A percentile compares a stretch with the other conserved stretches of the same genome.
Conservation (phyloP, 2,329 filamentous ascomycete species). For the Stemphylium lycopersici region DNA sequence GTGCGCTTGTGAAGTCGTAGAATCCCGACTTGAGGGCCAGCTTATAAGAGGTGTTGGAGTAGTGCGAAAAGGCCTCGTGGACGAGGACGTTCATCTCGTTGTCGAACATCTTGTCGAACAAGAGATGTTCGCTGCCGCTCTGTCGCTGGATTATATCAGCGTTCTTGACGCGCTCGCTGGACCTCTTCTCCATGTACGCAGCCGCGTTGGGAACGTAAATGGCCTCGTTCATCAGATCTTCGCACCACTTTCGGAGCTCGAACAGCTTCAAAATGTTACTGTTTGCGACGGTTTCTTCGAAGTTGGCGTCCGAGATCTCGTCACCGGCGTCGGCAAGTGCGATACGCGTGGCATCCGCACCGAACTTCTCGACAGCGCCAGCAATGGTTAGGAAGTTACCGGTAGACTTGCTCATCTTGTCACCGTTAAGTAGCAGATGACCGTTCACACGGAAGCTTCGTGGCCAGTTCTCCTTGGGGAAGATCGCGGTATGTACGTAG, state of each 20-base stretch:
- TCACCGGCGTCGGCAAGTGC: conserved; percentile 94
- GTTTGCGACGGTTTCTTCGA: conserved; percentile 94
- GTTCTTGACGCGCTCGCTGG: conserved; percentile 55
- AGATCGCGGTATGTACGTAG: conserved; percentile 91
- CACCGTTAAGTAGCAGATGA: conserved; percentile 90
- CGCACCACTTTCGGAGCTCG: conserved; percentile 87
- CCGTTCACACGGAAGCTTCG: conserved; percentile 85
- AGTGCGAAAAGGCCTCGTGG: conserved; percentile 78
- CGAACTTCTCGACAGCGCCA: conserved; percentile 88
- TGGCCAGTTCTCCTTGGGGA: conserved; percentile 88
- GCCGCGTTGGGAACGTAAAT: conserved; percentile 52
- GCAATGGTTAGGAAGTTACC: conserved; percentile 95
- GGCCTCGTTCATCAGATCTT: conserved; percentile 76
- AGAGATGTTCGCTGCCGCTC: conserved; percentile 67
- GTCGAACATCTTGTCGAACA: conserved; percentile 88
- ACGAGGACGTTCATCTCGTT: conserved; percentile 90
- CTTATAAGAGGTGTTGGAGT: conserved; percentile 60
- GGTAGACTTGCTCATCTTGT: conserved; percentile 98
- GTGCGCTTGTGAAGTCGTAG: conserved; percentile 88
- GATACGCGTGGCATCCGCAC: conserved; percentile 89
- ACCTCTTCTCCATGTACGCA: conserved; percentile 50
- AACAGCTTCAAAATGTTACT: conserved; percentile 86
- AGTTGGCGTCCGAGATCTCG: conserved; percentile 93
- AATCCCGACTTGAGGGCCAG: conserved; percentile 63
- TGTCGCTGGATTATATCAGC: conserved; percentile 70